Evolutionary conservation across 805 yeast species (phyloP).

Genomic region (Wickerhamomyces chaumierensis): DNA sequence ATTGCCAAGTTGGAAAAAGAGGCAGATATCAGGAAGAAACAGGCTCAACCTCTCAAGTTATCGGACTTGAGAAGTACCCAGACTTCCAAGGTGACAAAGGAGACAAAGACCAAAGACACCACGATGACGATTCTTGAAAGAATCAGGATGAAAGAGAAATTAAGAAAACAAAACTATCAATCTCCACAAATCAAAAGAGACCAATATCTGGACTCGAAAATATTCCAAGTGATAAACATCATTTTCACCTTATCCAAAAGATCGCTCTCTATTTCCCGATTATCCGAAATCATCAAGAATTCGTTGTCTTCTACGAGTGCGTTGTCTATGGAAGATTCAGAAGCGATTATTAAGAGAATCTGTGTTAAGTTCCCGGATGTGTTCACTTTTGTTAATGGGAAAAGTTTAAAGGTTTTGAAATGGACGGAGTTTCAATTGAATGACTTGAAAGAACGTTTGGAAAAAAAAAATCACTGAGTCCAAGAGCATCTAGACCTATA

Average conservation of each 20-base stretch:
- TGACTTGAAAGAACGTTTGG: conserved; percentile 5
- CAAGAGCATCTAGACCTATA: too few relatives aligned
- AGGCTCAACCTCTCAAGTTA: neutral
- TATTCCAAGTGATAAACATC: conserved; percentile 15
- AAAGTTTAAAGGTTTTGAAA: conserved; percentile 8
- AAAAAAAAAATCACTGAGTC: neutral
- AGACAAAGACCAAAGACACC: neutral
- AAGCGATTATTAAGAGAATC: conserved; percentile 10
- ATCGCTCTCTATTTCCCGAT: conserved; percentile 2
- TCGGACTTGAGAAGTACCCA: too few relatives aligned
- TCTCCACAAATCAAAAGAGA: conserved; percentile 18
- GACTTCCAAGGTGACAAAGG: conserved; percentile 1
- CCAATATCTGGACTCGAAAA: conserved; percentile 18
- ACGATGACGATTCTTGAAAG: conserved; percentile 26
- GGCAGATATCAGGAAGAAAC: neutral
- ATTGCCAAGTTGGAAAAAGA: conserved; percentile 6
- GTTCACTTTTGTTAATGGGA: conserved; percentile 10
- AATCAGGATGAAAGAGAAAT: conserved; percentile 26
- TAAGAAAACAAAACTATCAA: conserved; percentile 5
- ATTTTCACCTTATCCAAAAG: neutral
- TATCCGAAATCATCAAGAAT: conserved; percentile 10
- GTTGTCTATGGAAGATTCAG: conserved; percentile 12
- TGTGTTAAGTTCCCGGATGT: conserved; percentile 11
- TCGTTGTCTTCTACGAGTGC: conserved; percentile 11
- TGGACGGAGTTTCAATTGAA: conserved; percentile 16